These are phyloP conservation scores for Urochloa ruziziensis DNA, from an alignment of 176 grass and related monocot species.

Conservation along the genomic window DNA sequence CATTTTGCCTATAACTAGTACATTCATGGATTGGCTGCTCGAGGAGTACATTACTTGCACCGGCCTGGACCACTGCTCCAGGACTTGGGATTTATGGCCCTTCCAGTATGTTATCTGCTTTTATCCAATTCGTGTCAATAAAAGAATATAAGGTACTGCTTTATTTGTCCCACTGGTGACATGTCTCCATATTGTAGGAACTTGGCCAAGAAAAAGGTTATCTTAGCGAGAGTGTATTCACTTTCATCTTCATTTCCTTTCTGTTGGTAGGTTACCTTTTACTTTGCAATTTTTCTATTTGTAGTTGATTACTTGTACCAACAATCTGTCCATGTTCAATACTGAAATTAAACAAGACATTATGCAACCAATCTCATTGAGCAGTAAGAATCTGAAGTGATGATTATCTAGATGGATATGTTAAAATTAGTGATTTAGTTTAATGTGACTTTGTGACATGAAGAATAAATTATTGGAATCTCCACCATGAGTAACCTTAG, in stretches of 20 bases:
- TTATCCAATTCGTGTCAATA: background rate
- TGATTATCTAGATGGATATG: background rate
- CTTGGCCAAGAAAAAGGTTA: slow-evolving; percentile 81
- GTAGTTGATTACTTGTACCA: slow-evolving; percentile 24
- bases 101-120: slow-evolving; percentile 62
- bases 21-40: slow-evolving; percentile 86
- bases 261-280: slow-evolving; percentile 61
- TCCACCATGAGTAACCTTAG: background rate
- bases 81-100: slow-evolving; percentile 93
- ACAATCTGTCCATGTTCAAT: background rate
- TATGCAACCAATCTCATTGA: background rate
- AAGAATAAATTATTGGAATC: background rate
- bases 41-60: slow-evolving; percentile 99
- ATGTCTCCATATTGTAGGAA: slow-evolving; percentile 55
- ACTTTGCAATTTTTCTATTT: background rate
- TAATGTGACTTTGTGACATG: background rate
- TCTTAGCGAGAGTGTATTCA: slow-evolving; percentile 89
- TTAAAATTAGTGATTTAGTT: slow-evolving; percentile 4
- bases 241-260: slow-evolving; percentile 85
- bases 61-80: slow-evolving; percentile 80
- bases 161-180: slow-evolving; percentile 1
- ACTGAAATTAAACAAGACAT: background rate
- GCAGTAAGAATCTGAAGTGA: background rate
- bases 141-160: slow-evolving; percentile 21
- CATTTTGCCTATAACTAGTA: slow-evolving; percentile 71